Percentiles rank a stretch among this genome's conserved stretches.
phyloP scores from a whole-genome alignment of 2,329 filamentous ascomycete genomes.

The Alternaria viburni region DNA sequence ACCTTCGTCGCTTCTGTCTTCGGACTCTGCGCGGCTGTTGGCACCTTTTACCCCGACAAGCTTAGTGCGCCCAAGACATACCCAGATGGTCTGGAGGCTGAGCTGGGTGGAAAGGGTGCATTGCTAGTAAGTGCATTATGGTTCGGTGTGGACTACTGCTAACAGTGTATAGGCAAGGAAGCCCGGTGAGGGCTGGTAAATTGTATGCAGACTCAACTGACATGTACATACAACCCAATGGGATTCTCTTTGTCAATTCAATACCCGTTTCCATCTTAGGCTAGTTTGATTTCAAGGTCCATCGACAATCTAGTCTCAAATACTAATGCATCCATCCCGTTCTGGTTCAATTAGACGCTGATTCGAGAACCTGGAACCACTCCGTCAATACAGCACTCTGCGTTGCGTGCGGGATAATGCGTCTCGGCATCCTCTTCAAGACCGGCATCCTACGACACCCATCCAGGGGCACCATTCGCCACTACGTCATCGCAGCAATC shows the following conservation, averaged over 20 bases:
- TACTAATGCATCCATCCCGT: neutral
- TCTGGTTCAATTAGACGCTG: neutral
- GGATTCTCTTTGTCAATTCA: constrained; percentile 7
- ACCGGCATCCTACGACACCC: neutral
- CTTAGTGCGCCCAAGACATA: constrained; percentile 54
- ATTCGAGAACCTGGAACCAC: neutral
- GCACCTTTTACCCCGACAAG: constrained; percentile 55
- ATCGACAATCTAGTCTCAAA: neutral
- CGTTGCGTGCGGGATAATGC: neutral
- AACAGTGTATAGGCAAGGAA: constrained; percentile 28
- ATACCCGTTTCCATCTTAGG: neutral
- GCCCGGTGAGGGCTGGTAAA: constrained; percentile 28
- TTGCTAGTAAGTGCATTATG: constrained; percentile 27
- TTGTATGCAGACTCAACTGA: neutral
- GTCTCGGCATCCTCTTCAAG: neutral
- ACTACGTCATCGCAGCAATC: neutral
- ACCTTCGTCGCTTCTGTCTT: constrained; percentile 52
- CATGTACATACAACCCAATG: constrained; percentile 14
- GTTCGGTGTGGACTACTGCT: neutral
- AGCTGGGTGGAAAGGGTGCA: constrained; percentile 56
- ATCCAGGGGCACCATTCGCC: neutral
- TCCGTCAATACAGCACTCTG: neutral
- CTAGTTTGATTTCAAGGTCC: neutral
- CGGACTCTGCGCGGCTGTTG: constrained; percentile 49
- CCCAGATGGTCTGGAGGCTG: constrained; percentile 55